A percentile compares a stretch with the other conserved stretches of the same genome.
Conservation (phyloP, 345 rosid genomes). For the Eucalyptus cloeziana region DNA sequence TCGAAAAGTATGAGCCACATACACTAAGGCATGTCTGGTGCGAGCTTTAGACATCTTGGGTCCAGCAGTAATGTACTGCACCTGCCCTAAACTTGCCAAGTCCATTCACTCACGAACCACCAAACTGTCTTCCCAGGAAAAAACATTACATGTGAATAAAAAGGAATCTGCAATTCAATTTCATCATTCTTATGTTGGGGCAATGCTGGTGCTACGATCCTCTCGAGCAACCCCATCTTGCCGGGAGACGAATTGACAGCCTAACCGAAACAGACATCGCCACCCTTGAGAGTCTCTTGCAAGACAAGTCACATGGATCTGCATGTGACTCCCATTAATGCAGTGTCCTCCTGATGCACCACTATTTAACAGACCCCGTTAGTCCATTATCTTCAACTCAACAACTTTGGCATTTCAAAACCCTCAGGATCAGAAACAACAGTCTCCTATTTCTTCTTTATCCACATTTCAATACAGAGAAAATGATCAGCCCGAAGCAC, state of each 20-base stretch:
- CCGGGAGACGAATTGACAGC: background rate
- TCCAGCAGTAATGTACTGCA: background rate
- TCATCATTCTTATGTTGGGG: background rate
- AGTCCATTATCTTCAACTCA: background rate
- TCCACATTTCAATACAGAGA: background rate
- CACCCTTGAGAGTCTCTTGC: background rate
- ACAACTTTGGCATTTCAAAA: background rate
- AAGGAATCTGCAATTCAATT: background rate
- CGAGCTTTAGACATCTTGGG: background rate
- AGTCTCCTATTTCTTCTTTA: background rate
- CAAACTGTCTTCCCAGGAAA: background rate
- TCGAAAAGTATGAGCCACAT: background rate
- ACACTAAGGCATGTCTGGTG: background rate
- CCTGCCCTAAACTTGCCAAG: background rate
- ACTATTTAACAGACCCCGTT: background rate
- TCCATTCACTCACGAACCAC: background rate
- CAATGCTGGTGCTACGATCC: background rate
- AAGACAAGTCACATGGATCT: background rate
- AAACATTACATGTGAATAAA: background rate
- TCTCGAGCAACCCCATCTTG: background rate
- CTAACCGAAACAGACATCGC: background rate
- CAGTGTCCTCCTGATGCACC: background rate
- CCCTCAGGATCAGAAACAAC: background rate
- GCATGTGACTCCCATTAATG: background rate
- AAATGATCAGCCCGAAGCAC: constrained; percentile 10